Percentiles rank a stretch among this genome's conserved stretches.
phyloP scores from a whole-genome alignment of 306 rosid species.

The Gleditsia sinensis region DNA sequence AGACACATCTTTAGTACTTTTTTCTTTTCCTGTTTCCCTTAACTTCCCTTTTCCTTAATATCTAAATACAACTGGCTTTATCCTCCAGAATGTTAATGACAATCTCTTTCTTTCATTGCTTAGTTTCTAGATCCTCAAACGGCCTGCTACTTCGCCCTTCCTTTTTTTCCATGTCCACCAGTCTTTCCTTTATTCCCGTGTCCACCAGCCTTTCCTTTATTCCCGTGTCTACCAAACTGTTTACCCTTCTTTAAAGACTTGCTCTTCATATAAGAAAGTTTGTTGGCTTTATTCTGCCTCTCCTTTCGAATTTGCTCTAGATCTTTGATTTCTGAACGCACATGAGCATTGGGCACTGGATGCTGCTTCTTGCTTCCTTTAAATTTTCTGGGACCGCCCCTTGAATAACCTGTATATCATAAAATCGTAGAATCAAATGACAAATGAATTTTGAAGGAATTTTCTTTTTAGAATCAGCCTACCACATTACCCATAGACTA shows the following conservation, averaged over 20 bases:
- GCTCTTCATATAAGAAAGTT: conserved; percentile 53
- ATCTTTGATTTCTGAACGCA: conserved; percentile 82
- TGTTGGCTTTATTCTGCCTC: conserved; percentile 71
- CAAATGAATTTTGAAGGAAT: neutral
- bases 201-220: conserved; percentile 46
- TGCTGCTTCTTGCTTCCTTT: conserved; percentile 56
- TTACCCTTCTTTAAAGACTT: conserved; percentile 58
- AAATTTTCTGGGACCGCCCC: conserved; percentile 43
- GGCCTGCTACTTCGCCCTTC: conserved; percentile 17
- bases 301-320: conserved; percentile 83
- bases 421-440: neutral
- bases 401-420: conserved; percentile 49
- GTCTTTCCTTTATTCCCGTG: conserved; percentile 58
- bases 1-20: neutral
- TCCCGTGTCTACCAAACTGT: conserved; percentile 57
- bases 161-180: conserved; percentile 19
- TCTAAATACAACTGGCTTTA: neutral
- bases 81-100: neutral
- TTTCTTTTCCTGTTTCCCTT: neutral
- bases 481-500: too few relatives aligned
- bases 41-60: neutral
- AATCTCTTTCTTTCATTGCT: neutral
- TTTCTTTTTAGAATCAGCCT: too few relatives aligned
- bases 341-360: conserved; percentile 65
- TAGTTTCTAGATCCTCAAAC: conserved; percentile 5